phyloP scores from a whole-genome alignment of 495 filamentous ascomycete species.

The Tuber calosporum region DNA sequence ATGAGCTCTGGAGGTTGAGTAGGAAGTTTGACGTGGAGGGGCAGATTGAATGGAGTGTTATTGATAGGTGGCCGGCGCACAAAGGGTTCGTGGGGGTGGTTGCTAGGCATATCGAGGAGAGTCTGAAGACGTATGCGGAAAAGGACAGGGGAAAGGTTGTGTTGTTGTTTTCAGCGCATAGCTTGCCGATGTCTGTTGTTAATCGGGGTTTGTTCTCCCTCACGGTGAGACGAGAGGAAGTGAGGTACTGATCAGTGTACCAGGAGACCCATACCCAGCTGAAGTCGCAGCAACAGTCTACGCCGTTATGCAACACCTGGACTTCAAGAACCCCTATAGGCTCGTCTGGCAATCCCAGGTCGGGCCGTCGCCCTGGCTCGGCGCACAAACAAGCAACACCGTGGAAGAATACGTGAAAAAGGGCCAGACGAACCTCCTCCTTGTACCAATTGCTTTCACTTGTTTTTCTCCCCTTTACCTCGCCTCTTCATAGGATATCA shows the following conservation, averaged over 20 bases:
- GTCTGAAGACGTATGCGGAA: constrained; percentile 71
- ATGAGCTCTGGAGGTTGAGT: constrained; percentile 96
- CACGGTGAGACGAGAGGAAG: constrained; percentile 39
- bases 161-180: constrained; percentile 89
- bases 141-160: constrained; percentile 72
- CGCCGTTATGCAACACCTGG: constrained; percentile 86
- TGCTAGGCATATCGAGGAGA: constrained; percentile 78
- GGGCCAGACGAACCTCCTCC: constrained; percentile 79
- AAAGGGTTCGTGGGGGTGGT: constrained; percentile 84
- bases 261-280: constrained; percentile 89
- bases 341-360: constrained; percentile 98
- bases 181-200: constrained; percentile 86
- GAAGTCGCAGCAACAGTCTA: constrained; percentile 97
- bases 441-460: constrained; percentile 96
- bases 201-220: constrained; percentile 22
- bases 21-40: constrained; percentile 74
- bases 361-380: constrained; percentile 89
- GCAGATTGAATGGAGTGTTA: constrained; percentile 88
- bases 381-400: constrained; percentile 81
- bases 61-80: constrained; percentile 92
- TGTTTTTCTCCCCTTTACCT: constrained; percentile 40
- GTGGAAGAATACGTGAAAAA: constrained; percentile 84
- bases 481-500: not conserved
- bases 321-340: constrained; percentile 79
- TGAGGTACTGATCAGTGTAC: constrained; percentile 50